Evolutionary conservation across 2,329 filamentous ascomycete species (phyloP).

Genomic region (Verticillium isaacii): DNA sequence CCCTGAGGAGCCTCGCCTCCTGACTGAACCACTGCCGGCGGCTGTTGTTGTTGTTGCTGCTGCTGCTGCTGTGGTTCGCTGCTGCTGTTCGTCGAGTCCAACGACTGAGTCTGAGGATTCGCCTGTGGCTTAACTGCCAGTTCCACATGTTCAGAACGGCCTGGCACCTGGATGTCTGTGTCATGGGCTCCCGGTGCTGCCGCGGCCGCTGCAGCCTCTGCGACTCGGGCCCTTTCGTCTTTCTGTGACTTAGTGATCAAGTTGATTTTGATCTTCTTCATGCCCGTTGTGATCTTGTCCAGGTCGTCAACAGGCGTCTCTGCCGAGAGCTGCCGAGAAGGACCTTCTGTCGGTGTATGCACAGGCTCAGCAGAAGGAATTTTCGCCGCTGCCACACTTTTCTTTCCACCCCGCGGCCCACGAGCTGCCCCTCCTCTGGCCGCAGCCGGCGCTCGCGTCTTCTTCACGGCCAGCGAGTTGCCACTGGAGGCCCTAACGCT

Average conservation of each 20-base stretch:
- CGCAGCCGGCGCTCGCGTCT: constrained; percentile 46
- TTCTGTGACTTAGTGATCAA: constrained; percentile 54
- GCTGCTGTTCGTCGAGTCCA: neutral
- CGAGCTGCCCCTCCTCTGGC: constrained; percentile 36
- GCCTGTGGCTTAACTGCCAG: neutral
- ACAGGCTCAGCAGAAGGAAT: neutral
- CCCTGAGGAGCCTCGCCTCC: neutral
- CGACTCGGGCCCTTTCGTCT: constrained; percentile 42
- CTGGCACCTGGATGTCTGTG: too few relatives aligned
- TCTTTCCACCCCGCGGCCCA: constrained; percentile 30
- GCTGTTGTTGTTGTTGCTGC: neutral
- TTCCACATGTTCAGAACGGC: neutral
- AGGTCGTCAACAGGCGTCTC: constrained; percentile 33
- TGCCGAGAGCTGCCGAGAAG: constrained; percentile 5
- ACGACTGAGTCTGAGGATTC: neutral
- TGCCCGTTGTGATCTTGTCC: constrained; percentile 50
- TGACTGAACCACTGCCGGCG: neutral
- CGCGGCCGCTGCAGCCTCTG: constrained; percentile 5
- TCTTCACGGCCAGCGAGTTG: constrained; percentile 47
- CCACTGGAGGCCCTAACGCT: constrained; percentile 31
- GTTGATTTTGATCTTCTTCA: constrained; percentile 61
- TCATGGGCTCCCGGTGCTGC: neutral
- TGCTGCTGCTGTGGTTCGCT: neutral
- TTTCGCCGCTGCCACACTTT: constrained; percentile 16
- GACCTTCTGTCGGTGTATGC: neutral